These are phyloP conservation scores for Wickerhamomyces pijperi DNA, from an alignment of 805 yeast genomes.

Conservation along the genomic window DNA sequence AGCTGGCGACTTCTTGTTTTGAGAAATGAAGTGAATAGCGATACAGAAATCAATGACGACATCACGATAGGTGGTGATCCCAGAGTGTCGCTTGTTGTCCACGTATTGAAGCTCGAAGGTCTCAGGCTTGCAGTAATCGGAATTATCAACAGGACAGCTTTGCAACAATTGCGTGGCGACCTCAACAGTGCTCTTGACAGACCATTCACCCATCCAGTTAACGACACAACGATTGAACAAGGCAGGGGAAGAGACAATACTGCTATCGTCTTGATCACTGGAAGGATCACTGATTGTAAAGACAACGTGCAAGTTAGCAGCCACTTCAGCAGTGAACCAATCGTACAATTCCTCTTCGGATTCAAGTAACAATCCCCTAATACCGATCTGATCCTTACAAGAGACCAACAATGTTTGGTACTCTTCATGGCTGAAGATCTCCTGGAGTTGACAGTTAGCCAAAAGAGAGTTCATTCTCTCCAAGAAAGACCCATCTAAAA, in stretches of 20 bases:
- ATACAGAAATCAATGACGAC: constrained; percentile 37
- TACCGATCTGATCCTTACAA: constrained; percentile 45
- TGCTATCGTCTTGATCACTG: constrained; percentile 10
- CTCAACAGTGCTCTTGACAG: constrained; percentile 32
- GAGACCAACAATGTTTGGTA: constrained; percentile 35
- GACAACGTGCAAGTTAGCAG: constrained; percentile 69
- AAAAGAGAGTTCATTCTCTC: constrained; percentile 90
- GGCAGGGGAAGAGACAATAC: constrained; percentile 71
- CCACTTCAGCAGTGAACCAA: constrained; percentile 65
- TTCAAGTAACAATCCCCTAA: constrained; percentile 54
- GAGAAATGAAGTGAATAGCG: constrained; percentile 27
- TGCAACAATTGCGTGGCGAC: constrained; percentile 35
- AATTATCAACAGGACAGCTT: constrained; percentile 41
- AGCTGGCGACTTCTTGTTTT: constrained; percentile 33
- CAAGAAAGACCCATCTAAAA: constrained; percentile 65
- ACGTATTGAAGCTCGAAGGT: constrained; percentile 1
- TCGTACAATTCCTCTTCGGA: constrained; percentile 55
- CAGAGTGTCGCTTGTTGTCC: constrained; percentile 3
- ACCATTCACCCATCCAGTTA: constrained; percentile 87
- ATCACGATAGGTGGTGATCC: constrained; percentile 26
- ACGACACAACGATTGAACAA: constrained; percentile 81
- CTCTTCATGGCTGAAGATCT: constrained; percentile 73
- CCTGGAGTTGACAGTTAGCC: constrained; percentile 90
- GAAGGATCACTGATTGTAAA: constrained; percentile 56
- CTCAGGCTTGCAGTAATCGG: constrained; percentile 28